Percentiles rank a stretch among this genome's conserved stretches.
phyloP scores from a whole-genome alignment of 2,329 filamentous ascomycete genomes.

The Penicillium sp. region DNA sequence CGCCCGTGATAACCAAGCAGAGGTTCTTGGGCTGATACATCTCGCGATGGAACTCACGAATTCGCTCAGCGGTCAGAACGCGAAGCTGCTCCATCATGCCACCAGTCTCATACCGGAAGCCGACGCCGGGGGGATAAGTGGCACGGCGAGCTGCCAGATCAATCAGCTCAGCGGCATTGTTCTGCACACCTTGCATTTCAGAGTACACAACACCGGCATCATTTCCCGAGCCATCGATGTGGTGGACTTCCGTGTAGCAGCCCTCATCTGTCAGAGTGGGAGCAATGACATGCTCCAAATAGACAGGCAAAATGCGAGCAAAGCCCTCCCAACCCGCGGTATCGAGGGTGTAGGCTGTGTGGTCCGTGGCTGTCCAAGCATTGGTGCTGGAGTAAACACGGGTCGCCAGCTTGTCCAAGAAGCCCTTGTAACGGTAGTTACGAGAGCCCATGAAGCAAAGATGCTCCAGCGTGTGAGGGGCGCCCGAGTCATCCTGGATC shows the following conservation, averaged over 20 bases:
- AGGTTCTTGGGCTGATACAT: constrained; percentile 99
- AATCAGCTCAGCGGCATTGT: constrained; percentile 83
- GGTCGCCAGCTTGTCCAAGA: constrained; percentile 91
- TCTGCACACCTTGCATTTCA: constrained; percentile 97
- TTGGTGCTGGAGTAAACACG: constrained; percentile 94
- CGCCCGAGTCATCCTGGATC: constrained; percentile 95
- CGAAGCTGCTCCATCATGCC: constrained; percentile 93
- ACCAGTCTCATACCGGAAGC: constrained; percentile 97
- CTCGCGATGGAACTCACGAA: constrained; percentile 89
- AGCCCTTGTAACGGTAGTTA: constrained; percentile 91
- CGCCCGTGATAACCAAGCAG: constrained; percentile 88
- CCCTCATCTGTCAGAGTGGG: constrained; percentile 91
- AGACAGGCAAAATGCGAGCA: constrained; percentile 89
- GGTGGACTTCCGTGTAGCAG: constrained; percentile 95
- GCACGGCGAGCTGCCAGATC: constrained; percentile 79
- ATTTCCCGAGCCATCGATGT: constrained; percentile 89
- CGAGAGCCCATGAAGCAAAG: constrained; percentile 89
- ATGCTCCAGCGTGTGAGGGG: constrained; percentile 85
- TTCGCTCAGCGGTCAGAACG: constrained; percentile 83
- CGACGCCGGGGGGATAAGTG: constrained; percentile 85
- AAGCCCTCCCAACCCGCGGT: constrained; percentile 98
- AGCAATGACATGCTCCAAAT: constrained; percentile 90
- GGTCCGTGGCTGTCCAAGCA: constrained; percentile 95
- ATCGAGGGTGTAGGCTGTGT: constrained; percentile 94
- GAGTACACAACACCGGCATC: constrained; percentile 98